Conservation (phyloP, 2,329 filamentous ascomycete genomes). For the Exophiala viscosa region DNA sequence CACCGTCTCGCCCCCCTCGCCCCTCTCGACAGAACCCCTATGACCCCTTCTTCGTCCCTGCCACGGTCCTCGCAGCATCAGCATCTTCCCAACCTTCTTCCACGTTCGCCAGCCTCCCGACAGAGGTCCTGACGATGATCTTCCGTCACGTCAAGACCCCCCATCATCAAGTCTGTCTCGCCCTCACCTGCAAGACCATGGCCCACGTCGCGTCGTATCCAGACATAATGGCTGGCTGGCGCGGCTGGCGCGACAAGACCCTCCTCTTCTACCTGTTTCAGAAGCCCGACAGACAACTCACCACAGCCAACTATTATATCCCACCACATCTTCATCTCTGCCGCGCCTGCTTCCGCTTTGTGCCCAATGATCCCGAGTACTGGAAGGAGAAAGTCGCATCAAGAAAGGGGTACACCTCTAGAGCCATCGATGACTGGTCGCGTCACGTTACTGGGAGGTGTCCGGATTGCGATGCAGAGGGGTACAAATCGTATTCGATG, state of each 20-base stretch:
- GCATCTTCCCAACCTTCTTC: constrained; percentile 5
- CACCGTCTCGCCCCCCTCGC: no score
- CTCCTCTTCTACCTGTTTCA: constrained; percentile 21
- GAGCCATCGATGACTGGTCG: no score
- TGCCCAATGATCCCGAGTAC: constrained; percentile 3
- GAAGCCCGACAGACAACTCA: not conserved
- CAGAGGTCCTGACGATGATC: constrained; percentile 19
- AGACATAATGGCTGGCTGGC: constrained; percentile 17
- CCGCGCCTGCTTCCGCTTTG: constrained; percentile 19
- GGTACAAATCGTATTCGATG: no score
- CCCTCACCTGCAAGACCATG: constrained; percentile 22
- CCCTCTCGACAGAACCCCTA: constrained; percentile 6
- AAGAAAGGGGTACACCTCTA: not conserved
- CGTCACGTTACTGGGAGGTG: not conserved
- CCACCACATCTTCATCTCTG: constrained; percentile 12
- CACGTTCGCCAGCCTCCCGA: constrained; percentile 1
- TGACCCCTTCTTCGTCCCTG: constrained; percentile 20
- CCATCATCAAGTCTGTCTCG: constrained; percentile 21
- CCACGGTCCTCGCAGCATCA: constrained; percentile 1
- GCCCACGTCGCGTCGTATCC: constrained; percentile 9
- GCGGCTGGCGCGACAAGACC: constrained; percentile 23
- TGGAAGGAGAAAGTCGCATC: constrained; percentile 15
- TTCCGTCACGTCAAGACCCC: constrained; percentile 17
- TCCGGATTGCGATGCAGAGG: not conserved
- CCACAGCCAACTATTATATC: constrained; percentile 10